Evolutionary conservation across 495 filamentous ascomycete genomes (phyloP).

Genomic region (Thermochaetoides thermophila): DNA sequence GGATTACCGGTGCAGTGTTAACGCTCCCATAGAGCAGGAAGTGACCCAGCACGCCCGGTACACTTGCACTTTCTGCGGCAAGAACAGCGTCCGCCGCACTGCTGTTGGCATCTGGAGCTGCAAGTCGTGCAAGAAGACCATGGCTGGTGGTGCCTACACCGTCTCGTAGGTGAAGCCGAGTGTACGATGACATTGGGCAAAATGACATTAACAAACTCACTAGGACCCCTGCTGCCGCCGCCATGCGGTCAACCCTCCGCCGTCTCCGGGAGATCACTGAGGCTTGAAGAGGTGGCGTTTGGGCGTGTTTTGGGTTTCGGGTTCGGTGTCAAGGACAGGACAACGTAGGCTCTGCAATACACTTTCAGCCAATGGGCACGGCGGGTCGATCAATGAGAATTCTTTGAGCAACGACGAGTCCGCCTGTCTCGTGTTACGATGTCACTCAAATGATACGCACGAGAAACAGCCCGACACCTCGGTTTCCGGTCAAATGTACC

Average conservation of each 20-base stretch:
- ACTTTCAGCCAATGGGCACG: constrained; percentile 20
- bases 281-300: constrained; percentile 44
- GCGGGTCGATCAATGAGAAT: constrained; percentile 22
- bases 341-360: constrained; percentile 20
- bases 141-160: constrained; percentile 92
- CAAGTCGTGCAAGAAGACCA: constrained; percentile 81
- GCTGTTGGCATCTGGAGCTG: constrained; percentile 96
- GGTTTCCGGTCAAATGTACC: constrained; percentile 7
- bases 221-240: constrained; percentile 90
- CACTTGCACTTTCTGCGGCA: constrained; percentile 89
- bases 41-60: constrained; percentile 91
- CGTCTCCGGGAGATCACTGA: constrained; percentile 96
- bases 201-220: constrained; percentile 12
- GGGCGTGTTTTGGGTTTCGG: constrained; percentile 18
- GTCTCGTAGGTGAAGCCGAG: constrained; percentile 61
- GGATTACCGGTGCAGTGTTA: constrained; percentile 1
- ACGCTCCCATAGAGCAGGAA: constrained; percentile 57
- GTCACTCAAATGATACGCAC: constrained; percentile 7
- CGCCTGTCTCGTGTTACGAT: constrained; percentile 9
- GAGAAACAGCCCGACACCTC: constrained; percentile 3
- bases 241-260: constrained; percentile 93
- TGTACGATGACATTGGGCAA: no score
- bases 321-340: constrained; percentile 27
- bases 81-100: constrained; percentile 81
- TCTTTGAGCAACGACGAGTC: constrained; percentile 19